Base-by-base conservation (phyloP, 768 basidiomycete species). In the Nevesoporus exiguus region DNA sequence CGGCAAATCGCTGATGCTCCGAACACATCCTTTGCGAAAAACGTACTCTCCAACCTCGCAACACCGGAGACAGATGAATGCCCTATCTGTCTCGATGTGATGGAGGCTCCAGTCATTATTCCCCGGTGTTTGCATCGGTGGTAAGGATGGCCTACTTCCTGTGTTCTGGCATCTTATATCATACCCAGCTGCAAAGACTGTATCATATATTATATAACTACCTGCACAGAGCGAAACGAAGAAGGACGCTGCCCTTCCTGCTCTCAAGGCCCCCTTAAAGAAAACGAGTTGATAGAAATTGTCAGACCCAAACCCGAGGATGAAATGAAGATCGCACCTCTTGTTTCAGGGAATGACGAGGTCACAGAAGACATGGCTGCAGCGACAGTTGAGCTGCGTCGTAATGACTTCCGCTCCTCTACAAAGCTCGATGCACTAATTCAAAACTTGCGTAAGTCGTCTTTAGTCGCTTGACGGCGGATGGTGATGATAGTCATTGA, bases 391-490 rank as follows among this genome's bases (percentile, higher is more conserved):
- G 72, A 80, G 14, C 71, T 95, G 42, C 77, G 89, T 11, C 82
- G 84, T 60, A 93, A 93, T 59, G 84, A 95, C 70, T 92, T 97
- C 70, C 80, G 83, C 36, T 88, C 91, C 5, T 94, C 91, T 9
- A 97, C 95, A 1, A 98, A 98, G 70, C 75, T 98, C 3, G 82
- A 93, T 51, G 94, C 94, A 1, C 73, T 98, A 25, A 70, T 90
- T 9, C 77, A 81, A 54, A 80, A 86, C 65, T 78, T 98, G 5
- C 78, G 90, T 82, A 65, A 49, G 76, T 75, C 60, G 0, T 37
- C 22, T 22, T 34, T 48, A 13, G 17, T 47, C n/a, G 9, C 36
- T 44, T 31, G 21, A 34, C 7, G 8, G 6, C 13, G n/a, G 30
- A 2, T 1, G 15, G 36, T 51, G n/a, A 48, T 27, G 48, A 8